Conservation (phyloP, 2,329 filamentous ascomycete species). For the Waltergamsia citrina region DNA sequence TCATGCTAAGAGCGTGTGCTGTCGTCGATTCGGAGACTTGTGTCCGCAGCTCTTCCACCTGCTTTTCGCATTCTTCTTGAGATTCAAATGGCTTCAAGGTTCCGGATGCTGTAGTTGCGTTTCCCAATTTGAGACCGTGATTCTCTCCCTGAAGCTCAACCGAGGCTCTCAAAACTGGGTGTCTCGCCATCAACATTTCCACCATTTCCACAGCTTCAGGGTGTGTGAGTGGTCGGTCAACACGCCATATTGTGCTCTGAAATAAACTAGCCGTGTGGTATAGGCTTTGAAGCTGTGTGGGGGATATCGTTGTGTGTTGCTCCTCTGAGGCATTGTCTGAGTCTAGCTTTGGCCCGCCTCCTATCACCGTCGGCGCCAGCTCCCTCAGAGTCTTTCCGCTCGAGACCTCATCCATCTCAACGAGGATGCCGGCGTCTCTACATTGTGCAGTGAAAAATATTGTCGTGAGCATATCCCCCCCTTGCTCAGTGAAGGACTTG, state of each 20-base stretch:
- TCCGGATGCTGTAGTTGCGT: constrained; percentile 1
- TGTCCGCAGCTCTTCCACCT: constrained; percentile 2
- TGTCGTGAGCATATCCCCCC: constrained; percentile 2
- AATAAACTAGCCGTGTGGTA: constrained; percentile 1
- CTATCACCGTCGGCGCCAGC: constrained; percentile 3
- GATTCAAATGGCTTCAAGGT: constrained; percentile 5
- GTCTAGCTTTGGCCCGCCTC: constrained; percentile 1
- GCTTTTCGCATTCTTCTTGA: constrained; percentile 2
- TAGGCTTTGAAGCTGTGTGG: constrained; percentile 4
- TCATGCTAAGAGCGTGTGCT: constrained; percentile 1
- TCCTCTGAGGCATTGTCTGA: background rate
- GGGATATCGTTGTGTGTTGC: background rate
- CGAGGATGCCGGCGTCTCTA: constrained; percentile 4
- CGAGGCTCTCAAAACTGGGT: constrained; percentile 3
- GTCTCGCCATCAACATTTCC: constrained; percentile 2
- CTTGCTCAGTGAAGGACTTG: constrained; percentile 4
- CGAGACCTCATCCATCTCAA: constrained; percentile 3
- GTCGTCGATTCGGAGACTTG: constrained; percentile 1
- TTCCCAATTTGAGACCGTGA: constrained; percentile 1
- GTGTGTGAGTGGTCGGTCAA: constrained; percentile 2
- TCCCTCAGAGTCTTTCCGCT: constrained; percentile 1
- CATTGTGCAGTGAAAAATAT: constrained; percentile 5
- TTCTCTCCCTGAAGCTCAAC: background rate
- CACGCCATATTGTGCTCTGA: constrained; percentile 3
- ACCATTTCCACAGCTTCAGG: constrained; percentile 2